Percentiles rank a stretch among this genome's conserved stretches.
Evolutionary conservation across 2,329 filamentous ascomycete species (phyloP).

Genomic region (Catunica adiposa): DNA sequence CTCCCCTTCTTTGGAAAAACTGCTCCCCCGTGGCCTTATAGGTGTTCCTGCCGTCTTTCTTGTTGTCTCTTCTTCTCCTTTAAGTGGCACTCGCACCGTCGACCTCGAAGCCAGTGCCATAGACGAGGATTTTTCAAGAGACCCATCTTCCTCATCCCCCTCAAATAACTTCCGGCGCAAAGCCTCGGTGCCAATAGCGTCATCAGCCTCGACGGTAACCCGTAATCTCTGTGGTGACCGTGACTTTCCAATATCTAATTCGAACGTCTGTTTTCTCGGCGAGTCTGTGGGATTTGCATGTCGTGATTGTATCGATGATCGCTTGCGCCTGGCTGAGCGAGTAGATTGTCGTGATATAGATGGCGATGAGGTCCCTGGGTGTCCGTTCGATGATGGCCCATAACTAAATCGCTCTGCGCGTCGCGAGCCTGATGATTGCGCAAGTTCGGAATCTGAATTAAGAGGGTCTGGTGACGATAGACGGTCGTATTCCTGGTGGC

Average conservation of each 20-base stretch:
- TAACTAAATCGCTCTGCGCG: background rate
- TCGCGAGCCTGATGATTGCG: slow-evolving; percentile 7
- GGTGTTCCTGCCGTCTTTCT: slow-evolving; percentile 8
- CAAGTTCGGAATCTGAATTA: slow-evolving; percentile 10
- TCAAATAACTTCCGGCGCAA: slow-evolving; percentile 28
- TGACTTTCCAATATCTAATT: slow-evolving; percentile 37
- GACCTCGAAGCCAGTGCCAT: slow-evolving; percentile 4
- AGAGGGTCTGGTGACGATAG: slow-evolving; percentile 13
- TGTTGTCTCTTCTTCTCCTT: slow-evolving; percentile 9
- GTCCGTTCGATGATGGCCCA: background rate
- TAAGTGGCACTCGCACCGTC: slow-evolving; percentile 10
- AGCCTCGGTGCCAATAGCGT: slow-evolving; percentile 20
- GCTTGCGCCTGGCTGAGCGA: background rate
- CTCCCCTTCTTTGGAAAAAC: background rate
- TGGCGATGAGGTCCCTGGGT: background rate
- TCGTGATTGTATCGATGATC: background rate
- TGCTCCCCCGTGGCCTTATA: slow-evolving; percentile 3
- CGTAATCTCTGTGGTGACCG: slow-evolving; percentile 34
- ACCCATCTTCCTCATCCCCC: no score
- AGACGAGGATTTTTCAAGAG: slow-evolving; percentile 20
- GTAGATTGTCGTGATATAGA: background rate
- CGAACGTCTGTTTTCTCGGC: slow-evolving; percentile 39
- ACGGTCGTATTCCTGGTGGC: background rate
- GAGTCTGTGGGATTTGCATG: slow-evolving; percentile 19
- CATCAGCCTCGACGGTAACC: slow-evolving; percentile 39